Conservation (phyloP, 2,329 filamentous ascomycete genomes). For the Penicillium sp. region DNA sequence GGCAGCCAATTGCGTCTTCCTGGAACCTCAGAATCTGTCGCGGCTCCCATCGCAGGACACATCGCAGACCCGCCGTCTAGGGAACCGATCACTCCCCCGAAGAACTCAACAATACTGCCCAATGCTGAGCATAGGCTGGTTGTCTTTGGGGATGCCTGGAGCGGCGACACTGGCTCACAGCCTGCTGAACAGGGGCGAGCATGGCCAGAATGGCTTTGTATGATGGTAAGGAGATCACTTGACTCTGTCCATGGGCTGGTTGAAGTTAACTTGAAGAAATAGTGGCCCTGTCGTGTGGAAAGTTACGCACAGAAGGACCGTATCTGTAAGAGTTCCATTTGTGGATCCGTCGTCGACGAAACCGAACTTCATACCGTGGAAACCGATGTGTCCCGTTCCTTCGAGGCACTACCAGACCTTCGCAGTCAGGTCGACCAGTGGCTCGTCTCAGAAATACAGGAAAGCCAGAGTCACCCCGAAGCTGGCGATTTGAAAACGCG, state of each 20-base stretch:
- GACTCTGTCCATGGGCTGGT: no score
- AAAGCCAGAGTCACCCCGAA: conserved; percentile 18
- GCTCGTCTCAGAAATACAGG: conserved; percentile 29
- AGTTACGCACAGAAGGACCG: conserved; percentile 29
- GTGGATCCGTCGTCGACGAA: conserved; percentile 33
- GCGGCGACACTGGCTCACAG: conserved; percentile 30
- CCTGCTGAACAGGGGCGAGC: conserved; percentile 23
- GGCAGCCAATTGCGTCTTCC: conserved; percentile 13
- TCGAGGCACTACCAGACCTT: conserved; percentile 31
- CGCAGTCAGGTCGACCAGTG: conserved; percentile 34
- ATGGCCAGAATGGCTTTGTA: conserved; percentile 36
- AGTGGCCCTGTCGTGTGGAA: conserved; percentile 34
- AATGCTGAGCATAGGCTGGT: conserved; percentile 27
- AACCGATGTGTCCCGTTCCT: conserved; percentile 19
- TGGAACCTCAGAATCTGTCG: conserved; percentile 11
- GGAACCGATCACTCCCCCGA: conserved; percentile 18
- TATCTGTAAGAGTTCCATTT: conserved; percentile 22
- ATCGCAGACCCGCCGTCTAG: neutral
- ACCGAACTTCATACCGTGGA: conserved; percentile 24
- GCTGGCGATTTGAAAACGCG: conserved; percentile 22
- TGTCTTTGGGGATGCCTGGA: conserved; percentile 40
- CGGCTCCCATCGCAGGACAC: conserved; percentile 13
- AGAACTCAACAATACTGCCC: conserved; percentile 18
- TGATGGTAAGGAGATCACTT: conserved; percentile 24
- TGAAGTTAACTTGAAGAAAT: neutral